Conservation (phyloP, 257 asterid species). For the Forsythia suspensa region DNA sequence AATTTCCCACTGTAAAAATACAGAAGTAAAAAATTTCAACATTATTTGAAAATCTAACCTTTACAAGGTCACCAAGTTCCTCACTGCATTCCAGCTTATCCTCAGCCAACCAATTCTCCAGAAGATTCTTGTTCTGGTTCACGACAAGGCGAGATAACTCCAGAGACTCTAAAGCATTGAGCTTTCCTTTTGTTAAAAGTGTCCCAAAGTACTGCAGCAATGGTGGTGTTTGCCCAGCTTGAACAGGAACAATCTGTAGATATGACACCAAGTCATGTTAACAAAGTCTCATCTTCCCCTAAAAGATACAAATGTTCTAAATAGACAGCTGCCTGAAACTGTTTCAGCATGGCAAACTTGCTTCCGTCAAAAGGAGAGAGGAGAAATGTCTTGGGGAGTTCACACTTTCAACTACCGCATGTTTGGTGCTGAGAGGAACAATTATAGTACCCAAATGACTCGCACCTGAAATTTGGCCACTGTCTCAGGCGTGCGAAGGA, state of each 20-base stretch:
- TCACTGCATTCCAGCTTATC: conserved; percentile 98
- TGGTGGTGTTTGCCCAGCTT: conserved; percentile 99
- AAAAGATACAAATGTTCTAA: neutral
- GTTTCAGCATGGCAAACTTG: neutral
- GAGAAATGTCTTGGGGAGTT: neutral
- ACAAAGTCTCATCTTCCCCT: conserved; percentile 1
- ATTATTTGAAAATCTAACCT: conserved; percentile 47
- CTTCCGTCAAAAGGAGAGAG: neutral
- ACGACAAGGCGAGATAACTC: conserved; percentile 97
- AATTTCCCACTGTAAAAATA: conserved; percentile 2
- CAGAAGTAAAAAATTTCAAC: conserved; percentile 10
- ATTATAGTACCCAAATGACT: no score
- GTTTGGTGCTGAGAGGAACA: no score
- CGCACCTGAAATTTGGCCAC: conserved; percentile 96
- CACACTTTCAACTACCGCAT: no score
- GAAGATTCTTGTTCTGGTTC: conserved; percentile 89
- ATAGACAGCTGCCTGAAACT: no score
- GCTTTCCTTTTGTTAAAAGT: conserved; percentile 87
- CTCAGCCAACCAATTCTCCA: conserved; percentile 99
- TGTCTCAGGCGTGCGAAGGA: conserved; percentile 93
- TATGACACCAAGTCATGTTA: neutral
- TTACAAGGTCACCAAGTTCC: conserved; percentile 99
- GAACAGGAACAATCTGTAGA: conserved; percentile 96
- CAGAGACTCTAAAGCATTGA: conserved; percentile 92
- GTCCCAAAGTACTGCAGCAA: conserved; percentile 98